Evolutionary conservation across 805 yeast genomes (phyloP), one percentile per base, ranked within the genome.

Genomic region (Saturnispora sekii): DNA sequence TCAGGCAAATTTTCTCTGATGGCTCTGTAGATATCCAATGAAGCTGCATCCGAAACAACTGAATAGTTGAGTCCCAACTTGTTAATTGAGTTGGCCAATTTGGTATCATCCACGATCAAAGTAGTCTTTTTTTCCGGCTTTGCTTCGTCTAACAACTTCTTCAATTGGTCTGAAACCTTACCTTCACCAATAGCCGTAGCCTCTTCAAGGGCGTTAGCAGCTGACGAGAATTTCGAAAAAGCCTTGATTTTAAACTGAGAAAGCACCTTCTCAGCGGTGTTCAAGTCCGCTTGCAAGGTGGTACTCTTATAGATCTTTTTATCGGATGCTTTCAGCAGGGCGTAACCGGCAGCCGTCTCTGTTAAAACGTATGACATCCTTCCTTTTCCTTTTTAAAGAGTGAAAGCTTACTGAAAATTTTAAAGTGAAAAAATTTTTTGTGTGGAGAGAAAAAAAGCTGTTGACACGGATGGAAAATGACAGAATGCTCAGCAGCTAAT

Each of bases 341-440:
- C 98, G 67, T 93, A 93, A 63, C 98, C 98, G 43, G 98, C 98
- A 52, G 98, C 85, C 53, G 98, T 93, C 74, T 93, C 98, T 50
- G 97, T 84, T 65, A 90, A 79, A 62, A 90, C 88, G 76, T 73
- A 84, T 52, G 93, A 83, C 94, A 84, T 84, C 33, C 26, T 35
- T 36, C 35, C 35, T 36, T 10, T 16, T 16, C 30, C 14, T 38
- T 30, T 30, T 30, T 38, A 10, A 18, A 12, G 15, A 34, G 12
- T 14, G 37, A 34, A 34, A 34, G 33, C 17, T n/a, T 34, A 21
- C 11, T 17, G 21, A 40, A 21, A 17, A 18, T 28, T 37, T 26
- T 37, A 9, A 26, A 16, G 33, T 17, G 38, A 30, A 17, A 41
- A 31, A 30, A 7, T 31, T 41, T 41, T 14, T 21, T 21, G 26